Evolutionary conservation across 257 asterid species (phyloP), one percentile per base, ranked within the genome.

Genomic region (Solanum infundibuliforme): DNA sequence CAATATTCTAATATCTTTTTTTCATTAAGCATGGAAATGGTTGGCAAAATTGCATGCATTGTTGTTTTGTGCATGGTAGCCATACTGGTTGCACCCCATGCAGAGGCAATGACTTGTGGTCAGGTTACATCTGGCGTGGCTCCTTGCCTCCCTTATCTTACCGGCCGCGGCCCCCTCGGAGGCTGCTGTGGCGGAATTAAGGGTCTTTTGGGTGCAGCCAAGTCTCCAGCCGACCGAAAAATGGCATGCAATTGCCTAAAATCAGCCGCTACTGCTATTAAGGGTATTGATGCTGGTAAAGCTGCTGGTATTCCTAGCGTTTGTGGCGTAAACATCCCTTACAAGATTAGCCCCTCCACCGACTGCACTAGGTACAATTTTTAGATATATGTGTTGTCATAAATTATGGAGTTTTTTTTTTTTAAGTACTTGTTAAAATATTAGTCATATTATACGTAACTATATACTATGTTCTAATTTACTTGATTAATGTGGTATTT

Each of bases 211-310:
- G 48, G 34, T 32, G 87, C 83, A 0, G 88, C 90, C 8, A 71
- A 0, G 48, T 86, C 89, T 82, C 87, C 86, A 25, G 23, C 84
- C 0, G 90, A 90, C 27, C 87, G 88, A 13, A 84, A 83, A 66
- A 31, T 76, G 4, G 90, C 90, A 8, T 90, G 91, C 89, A 86
- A 13, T 12, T 88, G 87, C 84, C 36, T 90, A 10, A 88, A 90
- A 71, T 25, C 43, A 20, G 27, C 69, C 7, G 85, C 87, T 13
- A 69, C 16, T 13, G 36, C 6, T 3, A 69, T 69, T 3, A 69
- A 69, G 76, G 76, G 76, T 1, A 29, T 69, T 13, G 76, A 69
- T 69, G 38, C 76, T 1, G 76, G 38, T 34, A 69, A 29, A 69
- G 76, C 38, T 20, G 76, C 76, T 5, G 38, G 76, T 69, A 21